These are phyloP conservation scores for Mucor velutinosus DNA, from an alignment of 371 early-diverging fungal species.

Conservation along the genomic window DNA sequence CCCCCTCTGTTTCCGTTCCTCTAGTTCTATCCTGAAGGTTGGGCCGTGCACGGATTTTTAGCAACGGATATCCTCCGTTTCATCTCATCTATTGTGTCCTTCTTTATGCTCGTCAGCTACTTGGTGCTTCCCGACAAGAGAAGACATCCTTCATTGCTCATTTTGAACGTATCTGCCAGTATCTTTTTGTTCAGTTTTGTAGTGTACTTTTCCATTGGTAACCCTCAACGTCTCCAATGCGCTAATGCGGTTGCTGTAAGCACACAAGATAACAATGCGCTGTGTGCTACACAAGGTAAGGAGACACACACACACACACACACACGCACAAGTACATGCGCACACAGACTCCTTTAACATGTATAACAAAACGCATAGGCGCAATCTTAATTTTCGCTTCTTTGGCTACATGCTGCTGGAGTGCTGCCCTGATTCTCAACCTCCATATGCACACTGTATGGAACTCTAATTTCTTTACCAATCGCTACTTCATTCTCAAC, in stretches of 20 bases:
- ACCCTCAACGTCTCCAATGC: conserved; percentile 60
- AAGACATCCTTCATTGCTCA: conserved; percentile 68
- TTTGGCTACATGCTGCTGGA: conserved; percentile 63
- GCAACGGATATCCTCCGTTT: conserved; percentile 56
- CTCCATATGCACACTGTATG: conserved; percentile 72
- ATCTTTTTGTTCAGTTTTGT: conserved; percentile 58
- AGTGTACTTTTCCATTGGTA: conserved; percentile 57
- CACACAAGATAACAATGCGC: conserved; percentile 57
- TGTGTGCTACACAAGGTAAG: conserved; percentile 64
- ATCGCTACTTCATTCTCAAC: conserved; percentile 54
- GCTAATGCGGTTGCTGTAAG: conserved; percentile 45
- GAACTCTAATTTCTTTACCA: conserved; percentile 60
- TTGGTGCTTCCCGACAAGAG: conserved; percentile 62
- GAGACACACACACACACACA: not conserved
- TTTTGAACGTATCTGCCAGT: conserved; percentile 60
- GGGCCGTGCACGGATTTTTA: conserved; percentile 46
- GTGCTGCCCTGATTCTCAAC: conserved; percentile 62
- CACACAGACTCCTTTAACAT: not conserved
- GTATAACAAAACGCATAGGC: conserved; percentile 22
- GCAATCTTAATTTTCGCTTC: conserved; percentile 61
- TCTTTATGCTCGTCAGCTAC: conserved; percentile 60
- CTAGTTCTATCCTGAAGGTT: conserved; percentile 52
- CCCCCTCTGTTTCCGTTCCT: too few species aligned
- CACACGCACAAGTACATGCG: not conserved
- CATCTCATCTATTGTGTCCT: conserved; percentile 51